Evolutionary conservation across 768 basidiomycete genomes (phyloP).

Genomic region (Amanita molliuscula): DNA sequence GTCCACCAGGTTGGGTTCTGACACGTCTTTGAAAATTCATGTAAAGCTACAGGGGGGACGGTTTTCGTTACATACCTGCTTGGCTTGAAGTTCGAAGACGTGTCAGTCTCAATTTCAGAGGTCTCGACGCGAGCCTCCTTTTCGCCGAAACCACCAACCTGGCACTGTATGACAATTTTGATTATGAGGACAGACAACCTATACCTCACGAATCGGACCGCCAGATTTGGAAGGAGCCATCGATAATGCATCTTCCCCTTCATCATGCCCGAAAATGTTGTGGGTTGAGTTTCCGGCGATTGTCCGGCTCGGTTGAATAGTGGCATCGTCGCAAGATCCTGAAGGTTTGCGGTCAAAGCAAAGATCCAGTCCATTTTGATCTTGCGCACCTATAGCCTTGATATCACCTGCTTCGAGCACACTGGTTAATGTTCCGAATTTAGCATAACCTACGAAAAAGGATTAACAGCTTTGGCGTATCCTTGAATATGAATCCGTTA

Average conservation of each 20-base stretch:
- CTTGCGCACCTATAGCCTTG: neutral
- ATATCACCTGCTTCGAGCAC: conserved; percentile 10
- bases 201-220: conserved; percentile 1
- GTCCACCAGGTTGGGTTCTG: conserved; percentile 35
- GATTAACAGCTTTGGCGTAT: neutral
- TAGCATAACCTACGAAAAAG: conserved; percentile 48
- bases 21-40: conserved; percentile 23
- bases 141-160: neutral
- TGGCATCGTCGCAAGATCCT: conserved; percentile 15
- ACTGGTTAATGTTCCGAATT: conserved; percentile 48
- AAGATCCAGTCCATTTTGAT: neutral
- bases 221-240: conserved; percentile 35
- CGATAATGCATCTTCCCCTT: conserved; percentile 48
- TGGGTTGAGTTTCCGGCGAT: conserved; percentile 42
- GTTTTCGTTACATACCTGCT: conserved; percentile 31
- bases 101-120: neutral
- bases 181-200: neutral
- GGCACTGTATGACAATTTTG: neutral
- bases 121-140: neutral
- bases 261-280: conserved; percentile 37
- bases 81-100: conserved; percentile 25
- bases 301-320: conserved; percentile 40
- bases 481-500: conserved; percentile 20
- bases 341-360: neutral
- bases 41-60: neutral